Base-by-base conservation (phyloP, 78 protist genomes). In the slime mould (Dictyostelium discoideum) region DNA sequence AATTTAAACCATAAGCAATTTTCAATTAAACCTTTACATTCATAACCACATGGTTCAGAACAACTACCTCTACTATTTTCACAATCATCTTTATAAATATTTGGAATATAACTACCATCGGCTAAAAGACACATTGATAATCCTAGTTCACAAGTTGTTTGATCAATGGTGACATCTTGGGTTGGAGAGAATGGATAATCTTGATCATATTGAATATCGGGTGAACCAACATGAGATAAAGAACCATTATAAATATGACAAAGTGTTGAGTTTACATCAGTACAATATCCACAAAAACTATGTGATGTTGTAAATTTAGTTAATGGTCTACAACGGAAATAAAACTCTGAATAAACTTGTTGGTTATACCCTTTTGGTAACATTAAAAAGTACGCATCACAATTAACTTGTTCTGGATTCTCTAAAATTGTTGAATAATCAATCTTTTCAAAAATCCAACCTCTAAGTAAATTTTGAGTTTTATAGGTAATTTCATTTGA, bases 261-360 rank as follows among this genome's bases (percentile, higher is more conserved):
- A 67, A 78, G 83, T 2, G 63, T 76, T 1, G 20, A 9, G 1
- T 65, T 14, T 14, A 54, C 48, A 50, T 89, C 87, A 3, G 65
- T 46, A 22, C 94, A 89, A 37, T 89, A 85, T 13, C 94, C 94
- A 67, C 94, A 89, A 46, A 54, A 89, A 72, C 40, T 72, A 72
- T 10, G 76, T 4, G 32, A 3, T 26, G 48, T 42, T 3, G 63
- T 26, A 26, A 2, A 11, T 20, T 1, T 5, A 42, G 22, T 26
- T 8, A 11, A 8, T n/a, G 32, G 26, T 11, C 0, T 10, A 4
- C 78, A 72, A 26, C 1, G 22, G 4, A 1, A 46, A 24, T 22
- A 46, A n/a, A 11, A 14, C 0, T 77, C 60, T 20, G 40, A 5
- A 11, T 9, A 32, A 2, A 57, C 46, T 2, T 16, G 0, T 54